Evolutionary conservation across 139 green algal genomes (phyloP), one percentile per base, ranked within the genome.

Genomic region (Chlorella sorokiniana): DNA sequence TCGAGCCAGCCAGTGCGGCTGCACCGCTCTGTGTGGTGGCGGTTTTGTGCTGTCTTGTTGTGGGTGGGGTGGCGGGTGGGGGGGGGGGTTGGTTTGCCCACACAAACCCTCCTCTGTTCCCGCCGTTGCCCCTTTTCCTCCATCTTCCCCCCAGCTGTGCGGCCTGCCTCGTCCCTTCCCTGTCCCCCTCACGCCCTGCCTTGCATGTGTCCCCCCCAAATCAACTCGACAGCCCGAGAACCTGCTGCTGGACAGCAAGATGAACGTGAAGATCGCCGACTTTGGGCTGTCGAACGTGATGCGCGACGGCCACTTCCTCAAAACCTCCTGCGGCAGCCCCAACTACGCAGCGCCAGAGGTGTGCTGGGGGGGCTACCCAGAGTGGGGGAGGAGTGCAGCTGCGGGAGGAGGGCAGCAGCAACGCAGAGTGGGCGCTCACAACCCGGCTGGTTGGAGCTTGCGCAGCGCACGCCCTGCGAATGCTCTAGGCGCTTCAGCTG

Each of bases 331-430:
- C 83, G 97, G 97, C 62, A 96, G 89, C 56, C 97, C 97, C 37
- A 99, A 99, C 90, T 99, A 99, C 75, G 97, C 97, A 20, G 97
- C 97, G 14, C 97, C 97, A 42, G 97, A 99, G 91, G 95, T 96
- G 76, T 0, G 76, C 18, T 14, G 4, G 3, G 25, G 2, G 23
- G 22, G 20, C n/a, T n/a, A n/a, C n/a, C n/a, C n/a, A n/a, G n/a
- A n/a, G n/a, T 3, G 52, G 5, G 52, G 52, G 52, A 61, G 52
- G 6, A 23, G 52, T 61, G 52, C 3, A 61, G 52, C 52, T 3
- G 52, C 52, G 52, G 52, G 52, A 23, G 7, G 52, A 20, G 27
- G 52, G 52, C 52, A 61, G n/a, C n/a, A n/a, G n/a, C n/a, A n/a
- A n/a, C n/a, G n/a, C n/a, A n/a, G n/a, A n/a, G n/a, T n/a, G n/a